Percentiles rank a stretch among this genome's conserved stretches.
Conservation (phyloP, 2,329 filamentous ascomycete species). For the Aspergillus sp. region DNA sequence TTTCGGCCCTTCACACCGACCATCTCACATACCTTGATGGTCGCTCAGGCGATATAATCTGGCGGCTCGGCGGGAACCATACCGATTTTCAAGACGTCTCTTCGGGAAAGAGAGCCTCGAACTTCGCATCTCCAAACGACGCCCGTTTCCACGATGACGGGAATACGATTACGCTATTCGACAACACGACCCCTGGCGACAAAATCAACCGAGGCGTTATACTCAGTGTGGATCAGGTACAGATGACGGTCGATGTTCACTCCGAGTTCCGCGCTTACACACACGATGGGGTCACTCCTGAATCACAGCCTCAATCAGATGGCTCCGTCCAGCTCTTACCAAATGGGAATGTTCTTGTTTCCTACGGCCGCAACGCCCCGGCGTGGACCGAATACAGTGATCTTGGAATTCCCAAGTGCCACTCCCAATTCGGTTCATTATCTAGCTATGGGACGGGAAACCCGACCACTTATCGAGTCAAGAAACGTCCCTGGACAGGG, state of each 20-base stretch:
- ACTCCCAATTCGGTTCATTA: constrained; percentile 48
- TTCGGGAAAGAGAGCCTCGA: constrained; percentile 42
- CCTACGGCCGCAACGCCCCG: constrained; percentile 49
- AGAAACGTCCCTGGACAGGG: constrained; percentile 55
- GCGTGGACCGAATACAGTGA: constrained; percentile 55
- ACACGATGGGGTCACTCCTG: constrained; percentile 32
- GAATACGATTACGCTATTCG: constrained; percentile 40
- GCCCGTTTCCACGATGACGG: constrained; percentile 43
- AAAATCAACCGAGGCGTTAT: constrained; percentile 44
- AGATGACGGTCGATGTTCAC: constrained; percentile 46
- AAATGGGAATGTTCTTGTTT: constrained; percentile 48
- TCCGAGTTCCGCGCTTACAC: constrained; percentile 42
- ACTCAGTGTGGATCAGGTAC: constrained; percentile 41
- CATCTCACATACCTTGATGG: constrained; percentile 46
- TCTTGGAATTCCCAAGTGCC: constrained; percentile 49
- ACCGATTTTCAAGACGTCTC: constrained; percentile 46
- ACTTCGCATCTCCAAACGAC: constrained; percentile 55
- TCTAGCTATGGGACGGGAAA: constrained; percentile 34
- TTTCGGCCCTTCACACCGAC: constrained; percentile 42
- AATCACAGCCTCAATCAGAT: constrained; percentile 45
- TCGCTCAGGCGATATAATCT: constrained; percentile 47
- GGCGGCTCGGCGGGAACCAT: constrained; percentile 52
- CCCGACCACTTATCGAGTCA: constrained; percentile 53
- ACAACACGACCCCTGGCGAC: constrained; percentile 36
- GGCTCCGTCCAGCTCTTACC: constrained; percentile 47